phyloP scores from a whole-genome alignment of 768 basidiomycete species.

The Leucogyrophana mollusca region DNA sequence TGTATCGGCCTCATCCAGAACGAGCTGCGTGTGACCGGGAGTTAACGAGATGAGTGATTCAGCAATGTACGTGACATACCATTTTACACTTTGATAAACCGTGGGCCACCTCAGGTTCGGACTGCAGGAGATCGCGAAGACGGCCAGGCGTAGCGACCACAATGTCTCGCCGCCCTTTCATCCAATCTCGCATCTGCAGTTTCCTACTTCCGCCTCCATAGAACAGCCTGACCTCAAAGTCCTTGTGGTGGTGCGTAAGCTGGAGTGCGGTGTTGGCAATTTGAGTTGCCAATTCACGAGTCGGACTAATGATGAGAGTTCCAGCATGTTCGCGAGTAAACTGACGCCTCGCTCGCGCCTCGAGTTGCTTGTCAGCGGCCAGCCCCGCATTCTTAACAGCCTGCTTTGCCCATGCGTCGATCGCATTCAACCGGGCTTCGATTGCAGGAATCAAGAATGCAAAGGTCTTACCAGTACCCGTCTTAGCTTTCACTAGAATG shows the following conservation, averaged over 20 bases:
- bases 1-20: slow-evolving; percentile 92
- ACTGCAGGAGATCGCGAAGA: slow-evolving; percentile 67
- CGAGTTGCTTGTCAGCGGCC: slow-evolving; percentile 26
- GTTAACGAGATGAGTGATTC: slow-evolving; percentile 5
- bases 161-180: slow-evolving; percentile 65
- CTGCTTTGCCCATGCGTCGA: slow-evolving; percentile 45
- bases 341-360: slow-evolving; percentile 26
- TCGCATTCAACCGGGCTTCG: slow-evolving; percentile 64
- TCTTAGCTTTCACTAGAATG: slow-evolving; percentile 82
- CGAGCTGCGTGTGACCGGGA: slow-evolving; percentile 48
- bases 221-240: slow-evolving; percentile 70
- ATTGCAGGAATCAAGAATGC: slow-evolving; percentile 87
- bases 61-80: slow-evolving; percentile 38
- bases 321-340: slow-evolving; percentile 57
- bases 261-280: slow-evolving; percentile 82
- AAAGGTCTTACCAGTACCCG: slow-evolving; percentile 88
- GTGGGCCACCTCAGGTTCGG: slow-evolving; percentile 52
- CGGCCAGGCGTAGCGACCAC: slow-evolving; percentile 92
- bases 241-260: slow-evolving; percentile 57
- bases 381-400: slow-evolving; percentile 43
- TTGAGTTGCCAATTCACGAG: slow-evolving; percentile 86
- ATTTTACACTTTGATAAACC: slow-evolving; percentile 55
- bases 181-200: slow-evolving; percentile 68
- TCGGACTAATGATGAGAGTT: slow-evolving; percentile 82
- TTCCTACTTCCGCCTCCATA: slow-evolving; percentile 74